Evolutionary conservation across 495 filamentous ascomycete species (phyloP).

Genomic region (Neurospora tetraspora): DNA sequence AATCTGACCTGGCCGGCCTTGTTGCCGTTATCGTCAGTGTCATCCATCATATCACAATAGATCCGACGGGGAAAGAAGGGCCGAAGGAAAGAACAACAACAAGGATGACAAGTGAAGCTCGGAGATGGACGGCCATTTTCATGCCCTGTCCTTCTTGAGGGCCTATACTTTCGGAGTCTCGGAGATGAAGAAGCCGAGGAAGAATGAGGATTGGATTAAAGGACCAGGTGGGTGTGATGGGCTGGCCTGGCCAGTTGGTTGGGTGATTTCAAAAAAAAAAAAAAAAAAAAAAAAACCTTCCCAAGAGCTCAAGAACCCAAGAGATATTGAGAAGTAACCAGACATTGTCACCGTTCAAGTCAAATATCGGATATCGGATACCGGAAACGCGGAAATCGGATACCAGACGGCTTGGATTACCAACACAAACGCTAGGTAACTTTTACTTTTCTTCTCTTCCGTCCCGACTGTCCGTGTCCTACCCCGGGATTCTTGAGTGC

Average conservation of each 20-base stretch:
- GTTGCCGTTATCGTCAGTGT: neutral
- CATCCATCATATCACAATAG: neutral
- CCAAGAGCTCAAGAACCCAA: neutral
- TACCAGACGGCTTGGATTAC: neutral
- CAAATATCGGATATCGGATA: neutral
- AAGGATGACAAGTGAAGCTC: neutral
- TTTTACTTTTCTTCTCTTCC: neutral
- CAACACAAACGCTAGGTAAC: neutral
- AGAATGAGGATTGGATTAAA: neutral
- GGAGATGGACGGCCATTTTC: neutral
- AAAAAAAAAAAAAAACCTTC: too few species aligned
- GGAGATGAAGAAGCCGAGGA: neutral
- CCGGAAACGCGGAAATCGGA: neutral
- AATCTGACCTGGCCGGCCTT: slow-evolving; percentile 8
- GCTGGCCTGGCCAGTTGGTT: neutral
- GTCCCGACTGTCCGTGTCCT: neutral
- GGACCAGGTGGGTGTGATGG: neutral
- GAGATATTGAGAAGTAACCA: neutral
- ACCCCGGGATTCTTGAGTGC: neutral
- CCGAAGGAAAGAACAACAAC: neutral
- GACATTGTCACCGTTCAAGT: neutral
- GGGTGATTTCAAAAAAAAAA: neutral
- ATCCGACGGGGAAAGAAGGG: neutral
- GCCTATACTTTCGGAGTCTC: neutral
- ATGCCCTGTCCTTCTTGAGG: neutral